phyloP scores from a whole-genome alignment of 176 grass and related monocot species.

The Triticum aestivum region DNA sequence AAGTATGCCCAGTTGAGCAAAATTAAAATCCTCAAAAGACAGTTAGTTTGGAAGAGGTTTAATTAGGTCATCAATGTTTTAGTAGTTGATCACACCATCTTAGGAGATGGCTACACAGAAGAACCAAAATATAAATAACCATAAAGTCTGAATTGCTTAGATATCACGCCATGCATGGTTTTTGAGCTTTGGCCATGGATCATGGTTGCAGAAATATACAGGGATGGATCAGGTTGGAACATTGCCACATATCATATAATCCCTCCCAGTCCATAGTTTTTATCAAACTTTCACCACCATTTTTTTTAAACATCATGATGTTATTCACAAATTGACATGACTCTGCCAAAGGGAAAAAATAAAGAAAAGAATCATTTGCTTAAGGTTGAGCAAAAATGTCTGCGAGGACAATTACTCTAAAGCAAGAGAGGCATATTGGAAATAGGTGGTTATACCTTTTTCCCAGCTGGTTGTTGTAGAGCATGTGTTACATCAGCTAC shows the following conservation, averaged over 20 bases:
- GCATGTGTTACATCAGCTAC: conserved; percentile 97
- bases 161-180: not conserved
- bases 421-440: not conserved
- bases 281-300: not conserved
- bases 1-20: not conserved
- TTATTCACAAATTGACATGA: not conserved
- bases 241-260: not conserved
- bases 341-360: not conserved
- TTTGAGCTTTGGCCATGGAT: not conserved
- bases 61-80: not conserved
- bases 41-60: not conserved
- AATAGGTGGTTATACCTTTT: conserved; percentile 57
- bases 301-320: not conserved
- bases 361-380: not conserved
- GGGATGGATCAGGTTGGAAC: not conserved
- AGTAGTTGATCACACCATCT: not conserved
- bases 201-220: not conserved
- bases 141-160: not conserved
- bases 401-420: not conserved
- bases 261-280: not conserved
- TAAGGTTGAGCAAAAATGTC: not conserved
- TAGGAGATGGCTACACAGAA: conserved; percentile 15
- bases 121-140: not conserved
- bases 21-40: conserved; percentile 9
- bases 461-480: conserved; percentile 92